These are phyloP conservation scores for Cyberlindnera misumaiensis DNA, from an alignment of 805 yeast species.

Conservation along the genomic window DNA sequence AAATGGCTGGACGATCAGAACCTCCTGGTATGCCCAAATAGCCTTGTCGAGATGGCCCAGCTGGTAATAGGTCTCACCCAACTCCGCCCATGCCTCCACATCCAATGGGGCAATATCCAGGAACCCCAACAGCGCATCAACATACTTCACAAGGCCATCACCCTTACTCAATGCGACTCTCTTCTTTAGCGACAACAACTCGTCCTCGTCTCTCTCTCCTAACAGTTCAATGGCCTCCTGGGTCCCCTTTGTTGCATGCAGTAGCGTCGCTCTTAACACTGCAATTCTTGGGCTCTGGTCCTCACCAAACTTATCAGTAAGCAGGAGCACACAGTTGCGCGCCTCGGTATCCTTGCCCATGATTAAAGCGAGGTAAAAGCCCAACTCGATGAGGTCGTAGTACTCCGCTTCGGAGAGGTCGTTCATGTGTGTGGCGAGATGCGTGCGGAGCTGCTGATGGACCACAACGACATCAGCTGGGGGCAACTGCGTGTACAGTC, in stretches of 20 bases:
- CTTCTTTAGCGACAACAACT: slow-evolving; percentile 19
- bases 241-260: slow-evolving; percentile 47
- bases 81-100: slow-evolving; percentile 69
- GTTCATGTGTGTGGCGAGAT: slow-evolving; percentile 18
- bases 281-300: slow-evolving; percentile 48
- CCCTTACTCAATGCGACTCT: slow-evolving; percentile 16
- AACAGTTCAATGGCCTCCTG: slow-evolving; percentile 32
- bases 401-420: slow-evolving; percentile 31
- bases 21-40: slow-evolving; percentile 61
- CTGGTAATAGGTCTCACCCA: slow-evolving; percentile 55
- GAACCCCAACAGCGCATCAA: slow-evolving; percentile 46
- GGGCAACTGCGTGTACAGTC: slow-evolving; percentile 40
- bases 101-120: slow-evolving; percentile 69
- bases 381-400: slow-evolving; percentile 59
- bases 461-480: slow-evolving; percentile 36
- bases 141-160: slow-evolving; percentile 30
- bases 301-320: slow-evolving; percentile 64
- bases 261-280: slow-evolving; percentile 45
- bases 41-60: slow-evolving; percentile 64
- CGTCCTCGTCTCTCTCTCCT: slow-evolving; percentile 21
- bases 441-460: slow-evolving; percentile 31
- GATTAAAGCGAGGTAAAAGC: slow-evolving; percentile 57
- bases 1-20: slow-evolving; percentile 57
- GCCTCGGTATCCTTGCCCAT: slow-evolving; percentile 70
- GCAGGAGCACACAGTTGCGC: slow-evolving; percentile 50